Percentiles rank a stretch among this genome's conserved stretches.
Evolutionary conservation across 2,329 filamentous ascomycete species (phyloP).

Genomic region (Mycosphaerelloides madeirae): DNA sequence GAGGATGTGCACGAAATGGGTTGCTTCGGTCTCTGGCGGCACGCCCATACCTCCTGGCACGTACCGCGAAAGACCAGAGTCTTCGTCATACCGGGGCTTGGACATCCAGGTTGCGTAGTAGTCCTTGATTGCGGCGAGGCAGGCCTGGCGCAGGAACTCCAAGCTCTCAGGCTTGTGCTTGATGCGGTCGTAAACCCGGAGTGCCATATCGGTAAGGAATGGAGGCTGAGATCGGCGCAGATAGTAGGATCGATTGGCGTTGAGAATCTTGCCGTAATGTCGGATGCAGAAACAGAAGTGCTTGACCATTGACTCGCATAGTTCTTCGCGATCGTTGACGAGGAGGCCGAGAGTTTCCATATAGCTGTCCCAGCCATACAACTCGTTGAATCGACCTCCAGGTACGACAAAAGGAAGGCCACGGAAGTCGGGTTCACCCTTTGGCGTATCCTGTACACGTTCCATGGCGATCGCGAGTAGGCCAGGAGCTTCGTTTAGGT

Average conservation of each 20-base stretch:
- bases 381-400: conserved; percentile 93
- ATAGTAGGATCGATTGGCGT: conserved; percentile 95
- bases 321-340: conserved; percentile 74
- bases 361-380: conserved; percentile 99
- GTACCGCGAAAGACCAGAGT: conserved; percentile 78
- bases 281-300: conserved; percentile 99
- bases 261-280: conserved; percentile 97
- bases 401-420: conserved; percentile 96
- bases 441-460: conserved; percentile 56
- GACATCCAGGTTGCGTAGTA: conserved; percentile 84
- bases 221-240: conserved; percentile 90
- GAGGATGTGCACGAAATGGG: conserved; percentile 78
- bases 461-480: conserved; percentile 87
- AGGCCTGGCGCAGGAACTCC: conserved; percentile 75
- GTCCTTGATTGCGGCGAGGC: conserved; percentile 92
- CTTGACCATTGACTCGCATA: conserved; percentile 89
- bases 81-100: conserved; percentile 66
- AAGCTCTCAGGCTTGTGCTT: conserved; percentile 74
- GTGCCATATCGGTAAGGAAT: conserved; percentile 94
- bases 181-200: conserved; percentile 90
- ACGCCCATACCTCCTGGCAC: conserved; percentile 78
- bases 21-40: conserved; percentile 84
- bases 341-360: conserved; percentile 92
- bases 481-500: conserved; percentile 82
- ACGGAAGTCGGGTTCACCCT: conserved; percentile 64